A percentile compares a stretch with the other conserved stretches of the same genome.
Evolutionary conservation across 2,329 filamentous ascomycete genomes (phyloP).

Genomic region (Fusarium duplospermum): DNA sequence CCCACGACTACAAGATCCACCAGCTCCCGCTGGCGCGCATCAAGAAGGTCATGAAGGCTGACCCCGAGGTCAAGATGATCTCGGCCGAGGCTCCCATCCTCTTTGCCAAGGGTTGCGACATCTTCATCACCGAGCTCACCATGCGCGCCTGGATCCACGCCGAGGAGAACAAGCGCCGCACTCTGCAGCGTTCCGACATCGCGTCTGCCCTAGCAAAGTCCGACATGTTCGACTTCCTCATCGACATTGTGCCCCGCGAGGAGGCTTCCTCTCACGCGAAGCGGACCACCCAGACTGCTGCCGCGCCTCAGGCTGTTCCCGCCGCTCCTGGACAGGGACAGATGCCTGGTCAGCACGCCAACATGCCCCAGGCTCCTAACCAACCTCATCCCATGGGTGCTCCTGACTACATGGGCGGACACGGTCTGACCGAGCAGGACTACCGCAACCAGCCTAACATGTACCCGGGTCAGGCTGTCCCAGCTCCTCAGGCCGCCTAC

Average conservation of each 20-base stretch:
- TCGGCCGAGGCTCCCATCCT: slow-evolving; percentile 97
- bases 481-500: slow-evolving; percentile 77
- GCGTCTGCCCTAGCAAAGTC: slow-evolving; percentile 95
- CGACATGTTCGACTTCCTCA: slow-evolving; percentile 99
- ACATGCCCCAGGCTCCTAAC: slow-evolving; percentile 66
- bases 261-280: slow-evolving; percentile 90
- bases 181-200: slow-evolving; percentile 94
- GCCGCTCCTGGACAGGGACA: slow-evolving; percentile 62
- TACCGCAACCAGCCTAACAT: slow-evolving; percentile 84
- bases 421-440: slow-evolving; percentile 77
- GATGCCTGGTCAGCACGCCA: slow-evolving; percentile 64
- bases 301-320: slow-evolving; percentile 57
- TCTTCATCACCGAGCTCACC: slow-evolving; percentile 98
- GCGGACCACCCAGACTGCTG: slow-evolving; percentile 67
- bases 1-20: slow-evolving; percentile 98
- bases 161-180: slow-evolving; percentile 97
- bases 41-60: slow-evolving; percentile 99
- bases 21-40: slow-evolving; percentile 97
- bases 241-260: slow-evolving; percentile 97
- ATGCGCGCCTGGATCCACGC: slow-evolving; percentile 99
- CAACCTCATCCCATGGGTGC: slow-evolving; percentile 70
- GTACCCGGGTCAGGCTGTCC: slow-evolving; percentile 83
- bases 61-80: slow-evolving; percentile 99
- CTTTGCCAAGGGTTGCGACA: slow-evolving; percentile 98
- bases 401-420: slow-evolving; percentile 72